phyloP scores from a whole-genome alignment of 1,284 basidiomycete genomes.

The Gyrodon tennesseensis region DNA sequence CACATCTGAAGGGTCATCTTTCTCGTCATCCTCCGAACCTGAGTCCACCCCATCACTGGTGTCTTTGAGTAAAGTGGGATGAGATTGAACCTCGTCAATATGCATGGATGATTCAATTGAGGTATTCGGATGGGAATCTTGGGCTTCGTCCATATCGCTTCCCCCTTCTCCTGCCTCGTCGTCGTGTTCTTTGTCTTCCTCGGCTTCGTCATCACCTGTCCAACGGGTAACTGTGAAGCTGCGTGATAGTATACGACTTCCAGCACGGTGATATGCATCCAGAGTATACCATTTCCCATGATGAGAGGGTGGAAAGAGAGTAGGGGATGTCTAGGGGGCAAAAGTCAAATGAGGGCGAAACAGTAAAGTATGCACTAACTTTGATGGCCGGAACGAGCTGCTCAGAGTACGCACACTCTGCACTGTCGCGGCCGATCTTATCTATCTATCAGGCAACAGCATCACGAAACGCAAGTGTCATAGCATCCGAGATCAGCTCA shows the following conservation, averaged over 20 bases:
- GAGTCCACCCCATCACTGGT: constrained; percentile 45
- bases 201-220: constrained; percentile 44
- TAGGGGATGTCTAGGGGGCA: constrained; percentile 59
- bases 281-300: constrained; percentile 64
- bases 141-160: constrained; percentile 37
- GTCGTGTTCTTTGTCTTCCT: constrained; percentile 30
- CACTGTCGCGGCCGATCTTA: constrained; percentile 85
- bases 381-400: constrained; percentile 66
- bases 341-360: neutral
- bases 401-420: constrained; percentile 71
- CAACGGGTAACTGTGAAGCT: constrained; percentile 79
- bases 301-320: constrained; percentile 63
- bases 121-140: constrained; percentile 29
- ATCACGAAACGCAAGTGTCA: neutral
- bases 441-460: constrained; percentile 48
- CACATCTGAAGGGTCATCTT: constrained; percentile 68
- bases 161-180: constrained; percentile 39
- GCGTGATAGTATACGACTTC: constrained; percentile 90
- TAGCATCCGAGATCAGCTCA: constrained; percentile 19
- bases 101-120: constrained; percentile 53
- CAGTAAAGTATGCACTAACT: constrained; percentile 46
- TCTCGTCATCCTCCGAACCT: constrained; percentile 62
- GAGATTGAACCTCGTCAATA: constrained; percentile 47
- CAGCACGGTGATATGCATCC: constrained; percentile 84
- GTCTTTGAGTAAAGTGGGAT: constrained; percentile 35